Conservation (phyloP, 2,329 filamentous ascomycete genomes). For the Monilinia fructicola region DNA sequence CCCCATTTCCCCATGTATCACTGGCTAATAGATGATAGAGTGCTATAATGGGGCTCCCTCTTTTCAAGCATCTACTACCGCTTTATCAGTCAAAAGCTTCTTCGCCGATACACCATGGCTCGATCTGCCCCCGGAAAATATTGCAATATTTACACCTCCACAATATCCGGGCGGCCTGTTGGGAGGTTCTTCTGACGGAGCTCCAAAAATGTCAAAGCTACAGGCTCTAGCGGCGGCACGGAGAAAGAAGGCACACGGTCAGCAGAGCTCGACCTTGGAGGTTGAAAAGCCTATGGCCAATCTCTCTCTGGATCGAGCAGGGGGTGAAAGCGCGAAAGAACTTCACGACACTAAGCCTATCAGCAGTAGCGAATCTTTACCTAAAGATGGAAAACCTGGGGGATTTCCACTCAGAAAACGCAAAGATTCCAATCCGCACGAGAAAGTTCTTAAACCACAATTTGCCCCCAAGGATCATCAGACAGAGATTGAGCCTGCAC, state of each 20-base stretch:
- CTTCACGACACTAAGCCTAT: neutral
- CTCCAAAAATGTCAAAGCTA: slow-evolving; percentile 81
- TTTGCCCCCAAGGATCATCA: slow-evolving; percentile 14
- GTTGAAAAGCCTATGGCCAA: slow-evolving; percentile 37
- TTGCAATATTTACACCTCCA: slow-evolving; percentile 63
- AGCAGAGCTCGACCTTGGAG: slow-evolving; percentile 40
- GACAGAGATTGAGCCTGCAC: slow-evolving; percentile 10
- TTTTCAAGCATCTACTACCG: slow-evolving; percentile 28
- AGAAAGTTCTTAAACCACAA: slow-evolving; percentile 33
- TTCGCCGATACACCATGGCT: slow-evolving; percentile 89
- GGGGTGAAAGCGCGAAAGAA: neutral
- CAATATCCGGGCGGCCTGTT: slow-evolving; percentile 66
- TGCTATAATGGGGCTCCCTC: slow-evolving; percentile 18
- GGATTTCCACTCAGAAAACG: slow-evolving; percentile 39
- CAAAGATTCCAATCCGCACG: slow-evolving; percentile 39
- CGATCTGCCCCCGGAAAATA: slow-evolving; percentile 64
- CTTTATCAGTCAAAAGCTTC: slow-evolving; percentile 56
- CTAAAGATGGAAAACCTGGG: slow-evolving; percentile 25
- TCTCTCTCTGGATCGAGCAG: slow-evolving; percentile 26
- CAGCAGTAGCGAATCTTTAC: slow-evolving; percentile 1
- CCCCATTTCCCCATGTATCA: neutral
- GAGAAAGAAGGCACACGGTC: slow-evolving; percentile 76
- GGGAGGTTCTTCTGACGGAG: slow-evolving; percentile 66
- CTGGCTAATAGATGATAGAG: slow-evolving; percentile 7
- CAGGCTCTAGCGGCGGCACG: slow-evolving; percentile 84